These are phyloP conservation scores for Mucor irregularis DNA, from an alignment of 371 early-diverging fungal genomes.

Conservation along the genomic window DNA sequence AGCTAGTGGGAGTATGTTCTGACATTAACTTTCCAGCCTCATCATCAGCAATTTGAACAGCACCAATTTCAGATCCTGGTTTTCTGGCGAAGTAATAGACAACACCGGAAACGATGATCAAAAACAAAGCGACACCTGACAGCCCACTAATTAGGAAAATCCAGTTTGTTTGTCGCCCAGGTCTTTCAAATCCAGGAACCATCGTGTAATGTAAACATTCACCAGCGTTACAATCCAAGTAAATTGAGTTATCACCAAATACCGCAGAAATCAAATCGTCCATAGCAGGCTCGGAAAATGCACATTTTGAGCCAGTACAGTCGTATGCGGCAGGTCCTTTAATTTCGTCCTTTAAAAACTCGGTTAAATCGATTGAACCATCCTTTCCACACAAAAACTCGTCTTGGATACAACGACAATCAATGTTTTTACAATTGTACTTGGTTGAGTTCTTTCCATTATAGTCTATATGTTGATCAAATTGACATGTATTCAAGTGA, in stretches of 20 bases:
- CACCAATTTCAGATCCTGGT: constrained; percentile 14
- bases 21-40: constrained; percentile 74
- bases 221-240: constrained; percentile 69
- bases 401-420: constrained; percentile 73
- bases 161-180: constrained; percentile 60
- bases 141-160: constrained; percentile 61
- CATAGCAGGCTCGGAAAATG: constrained; percentile 74
- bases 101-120: constrained; percentile 45
- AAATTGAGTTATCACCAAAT: constrained; percentile 79
- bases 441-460: constrained; percentile 53
- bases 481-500: constrained; percentile 63
- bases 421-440: constrained; percentile 66
- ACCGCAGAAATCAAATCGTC: constrained; percentile 70
- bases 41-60: constrained; percentile 55
- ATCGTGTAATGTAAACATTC: constrained; percentile 89
- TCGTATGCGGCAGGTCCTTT: constrained; percentile 75
- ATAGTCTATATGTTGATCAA: constrained; percentile 27
- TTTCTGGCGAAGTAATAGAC: constrained; percentile 46
- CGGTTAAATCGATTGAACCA: constrained; percentile 72
- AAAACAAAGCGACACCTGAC: constrained; percentile 58
- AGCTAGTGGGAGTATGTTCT: constrained; percentile 67
- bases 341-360: constrained; percentile 70
- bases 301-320: constrained; percentile 64
- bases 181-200: constrained; percentile 76
- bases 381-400: constrained; percentile 80